Base-by-base conservation (phyloP, 495 filamentous ascomycete genomes). In the Penicillium silybi region DNA sequence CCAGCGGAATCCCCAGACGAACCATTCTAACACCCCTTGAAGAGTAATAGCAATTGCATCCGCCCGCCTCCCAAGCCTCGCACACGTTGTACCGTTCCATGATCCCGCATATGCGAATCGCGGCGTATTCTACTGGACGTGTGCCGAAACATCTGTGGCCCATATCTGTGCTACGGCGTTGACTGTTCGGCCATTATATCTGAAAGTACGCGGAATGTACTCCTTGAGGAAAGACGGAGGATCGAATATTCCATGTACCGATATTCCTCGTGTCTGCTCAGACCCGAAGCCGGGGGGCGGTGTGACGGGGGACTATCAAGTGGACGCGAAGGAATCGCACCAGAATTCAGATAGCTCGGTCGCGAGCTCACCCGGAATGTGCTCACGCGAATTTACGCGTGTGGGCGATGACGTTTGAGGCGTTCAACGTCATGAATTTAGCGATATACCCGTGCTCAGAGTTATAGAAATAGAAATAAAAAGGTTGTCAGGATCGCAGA, bases 11-110 rank as follows among this genome's bases (percentile, higher is more conserved):
- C 1, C 16, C 1, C 32, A 42, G 22, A 13, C 8, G 15, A 9
- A n/a, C n/a, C 3, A 7, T 2, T 20, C 37, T 20, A 20, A 23
- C 11, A 15, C 1, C 17, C 42, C 23, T 29, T 26, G 29, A 41
- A 57, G 54, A 1, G 54, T 57, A 1, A 57, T 57, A 11, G 54
- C 16, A 7, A 52, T 52, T 22, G 48, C 54, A 52, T 43, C 48
- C 10, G 54, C 54, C 4, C 54, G 54, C 7, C 26, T 57, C 15
- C 54, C 54, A 10, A 57, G 35, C 22, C 23, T 57, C n/a, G 19
- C 15, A 8, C 39, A 57, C 23, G 44, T 57, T 11, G 44, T 46
- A 7, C 40, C 49, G 6, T 34, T 44, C 6, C 35, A 41, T 11
- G 54, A 57, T 34, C 54, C 54, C 13, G 48, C 48, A 16, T 57